Evolutionary conservation across 768 basidiomycete genomes (phyloP), one percentile per base, ranked within the genome.

Genomic region (Imleria badia): DNA sequence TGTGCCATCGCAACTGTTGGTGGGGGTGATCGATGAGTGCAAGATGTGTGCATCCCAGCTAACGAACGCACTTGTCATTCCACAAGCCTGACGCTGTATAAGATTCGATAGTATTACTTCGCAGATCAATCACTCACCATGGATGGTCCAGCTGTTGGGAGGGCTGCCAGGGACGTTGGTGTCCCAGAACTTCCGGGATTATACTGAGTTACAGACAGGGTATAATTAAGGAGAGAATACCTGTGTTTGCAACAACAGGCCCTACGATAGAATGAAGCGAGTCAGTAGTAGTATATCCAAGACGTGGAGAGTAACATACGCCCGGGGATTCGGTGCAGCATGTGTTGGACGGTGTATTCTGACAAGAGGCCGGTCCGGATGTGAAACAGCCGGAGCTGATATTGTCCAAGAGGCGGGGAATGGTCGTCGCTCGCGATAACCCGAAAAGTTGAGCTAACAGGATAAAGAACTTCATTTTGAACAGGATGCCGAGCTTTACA

Each of bases 281-380:
- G 41, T 58, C 11, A 53, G 23, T 17, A n/a, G 3, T 5, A 17
- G 29, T 13, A n/a, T 23, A 6, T 45, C 22, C 44, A 35, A 36
- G 49, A 56, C 15, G 0, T 22, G 17, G 34, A 45, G 8, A 34
- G 30, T 19, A 35, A 74, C 81, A 49, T 62, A 88, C 85, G 54
- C 85, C 81, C 17, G 86, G 86, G 22, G 75, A 67, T 68, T 88
- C 85, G 54, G 83, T 84, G 66, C 88, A 89, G 65, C 87, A 89
- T 12, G 75, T 65, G 51, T 81, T 68, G 43, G 78, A 43, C 14
- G 59, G 74, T 1, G 67, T 51, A 1, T 80, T 81, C 46, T 78
- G 76, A 68, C 87, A 88, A 29, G 86, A 87, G 20, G 69, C 63
- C 5, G 73, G 61, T 2, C 81, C 78, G 39, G 72, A 71, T 1